phyloP scores from a whole-genome alignment of 345 rosid genomes.

The Erodium maritimum region DNA sequence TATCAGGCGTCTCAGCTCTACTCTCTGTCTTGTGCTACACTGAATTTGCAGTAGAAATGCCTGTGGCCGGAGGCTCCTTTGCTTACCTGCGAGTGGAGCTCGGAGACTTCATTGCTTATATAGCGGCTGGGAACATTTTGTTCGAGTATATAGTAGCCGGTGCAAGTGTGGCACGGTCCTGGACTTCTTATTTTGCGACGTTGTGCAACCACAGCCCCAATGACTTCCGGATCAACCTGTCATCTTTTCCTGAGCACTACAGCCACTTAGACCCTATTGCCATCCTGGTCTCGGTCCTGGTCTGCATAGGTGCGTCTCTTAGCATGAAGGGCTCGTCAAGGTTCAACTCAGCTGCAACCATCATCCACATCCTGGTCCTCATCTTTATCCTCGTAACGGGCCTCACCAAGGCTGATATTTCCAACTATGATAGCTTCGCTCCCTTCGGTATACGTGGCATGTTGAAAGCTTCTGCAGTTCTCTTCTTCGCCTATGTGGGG shows the following conservation, averaged over 20 bases:
- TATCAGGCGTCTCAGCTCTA: constrained; percentile 9
- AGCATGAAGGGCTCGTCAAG: constrained; percentile 76
- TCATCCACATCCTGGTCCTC: constrained; percentile 53
- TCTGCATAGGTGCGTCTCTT: constrained; percentile 46
- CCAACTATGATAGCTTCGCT: constrained; percentile 37
- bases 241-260: constrained; percentile 35
- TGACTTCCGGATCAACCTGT: constrained; percentile 45
- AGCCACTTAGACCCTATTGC: constrained; percentile 70
- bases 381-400: constrained; percentile 65
- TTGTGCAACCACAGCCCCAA: constrained; percentile 59
- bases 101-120: constrained; percentile 83
- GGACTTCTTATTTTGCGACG: constrained; percentile 87
- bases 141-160: constrained; percentile 57
- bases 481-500: constrained; percentile 75
- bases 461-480: constrained; percentile 55
- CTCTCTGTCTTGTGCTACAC: constrained; percentile 12
- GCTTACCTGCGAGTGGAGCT: constrained; percentile 60
- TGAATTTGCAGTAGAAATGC: constrained; percentile 7
- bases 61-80: constrained; percentile 25
- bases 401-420: constrained; percentile 35
- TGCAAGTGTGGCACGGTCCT: constrained; percentile 71
- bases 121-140: constrained; percentile 80
- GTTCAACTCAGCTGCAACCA: constrained; percentile 59
- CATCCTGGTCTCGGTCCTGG: constrained; percentile 24
- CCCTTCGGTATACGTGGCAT: constrained; percentile 50